Base-by-base conservation (phyloP, 1,284 basidiomycete genomes). In the Takashimella koratensis region DNA sequence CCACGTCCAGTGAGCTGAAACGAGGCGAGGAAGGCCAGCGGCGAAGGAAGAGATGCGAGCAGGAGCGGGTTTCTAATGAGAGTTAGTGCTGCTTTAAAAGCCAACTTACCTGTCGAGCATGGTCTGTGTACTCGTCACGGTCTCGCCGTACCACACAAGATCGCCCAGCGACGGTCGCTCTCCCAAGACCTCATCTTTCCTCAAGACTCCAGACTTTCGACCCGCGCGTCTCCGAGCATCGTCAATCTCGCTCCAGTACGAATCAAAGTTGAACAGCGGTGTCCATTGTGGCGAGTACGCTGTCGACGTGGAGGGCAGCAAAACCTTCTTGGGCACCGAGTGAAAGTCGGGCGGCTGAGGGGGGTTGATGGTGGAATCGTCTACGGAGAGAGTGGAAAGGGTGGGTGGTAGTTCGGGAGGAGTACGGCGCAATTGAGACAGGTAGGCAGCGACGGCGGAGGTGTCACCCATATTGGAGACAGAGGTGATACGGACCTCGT, bases 101-200 rank as follows among this genome's bases (percentile, higher is more conserved):
- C 21, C 8, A 6, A 78, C 86, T 76, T 58, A 90, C 92, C 86
- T 88, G 68, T 97, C 92, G 1, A 98, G 80, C 83, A 98, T 83
- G 0, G 92, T 95, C 75, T 98, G 95, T 0, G 95, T 98, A 62
- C 90, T 94, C 0, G 91, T 92, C 5, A 98, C 87, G 0, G 86
- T 85, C 74, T 97, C 90, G 22, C 87, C 87, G 64, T 97, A 98
- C 20, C 94, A 67, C 36, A 97, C 68, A 16, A 84, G 80, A 53
- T 91, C 87, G 0, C 94, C 94, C 11, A 87, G 63, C 50, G 71
- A 52, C 30, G 58, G 62, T 52, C 41, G 51, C 45, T 68, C 57
- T 10, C 56, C 58, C n/a, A 45, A 47, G 3, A 51, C 53, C 47
- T 53, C 45, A 19, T 62, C 62, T 5, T 64, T 56, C 11, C 66